Evolutionary conservation across 2,329 filamentous ascomycete genomes (phyloP).

Genomic region (Trichoderma endophyticum): DNA sequence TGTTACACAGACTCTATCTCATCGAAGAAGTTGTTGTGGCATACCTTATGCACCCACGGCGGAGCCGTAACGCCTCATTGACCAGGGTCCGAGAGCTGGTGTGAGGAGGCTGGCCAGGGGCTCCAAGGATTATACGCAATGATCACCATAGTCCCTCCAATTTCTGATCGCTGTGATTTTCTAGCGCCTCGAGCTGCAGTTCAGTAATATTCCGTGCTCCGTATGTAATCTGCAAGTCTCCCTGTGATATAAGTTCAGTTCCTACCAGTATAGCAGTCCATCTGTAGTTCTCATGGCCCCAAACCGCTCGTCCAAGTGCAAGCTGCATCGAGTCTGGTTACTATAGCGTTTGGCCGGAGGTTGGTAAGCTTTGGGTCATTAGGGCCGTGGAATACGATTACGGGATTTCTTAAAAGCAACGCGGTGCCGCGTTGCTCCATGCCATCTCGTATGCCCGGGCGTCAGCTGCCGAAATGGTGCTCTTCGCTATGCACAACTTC

Average conservation of each 20-base stretch:
- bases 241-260: not conserved
- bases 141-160: conserved; percentile 13
- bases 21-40: not conserved
- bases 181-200: not conserved
- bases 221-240: not conserved
- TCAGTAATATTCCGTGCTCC: not conserved
- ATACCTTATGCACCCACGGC: not conserved
- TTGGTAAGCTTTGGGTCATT: conserved; percentile 13
- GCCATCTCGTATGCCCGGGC: conserved; percentile 17
- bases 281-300: not conserved
- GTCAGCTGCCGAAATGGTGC: conserved; percentile 17
- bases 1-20: conserved; percentile 1
- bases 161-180: not conserved
- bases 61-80: conserved; percentile 11
- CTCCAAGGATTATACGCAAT: conserved; percentile 8
- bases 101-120: conserved; percentile 15
- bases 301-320: not conserved
- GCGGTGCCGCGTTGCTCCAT: not conserved
- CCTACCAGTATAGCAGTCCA: not conserved
- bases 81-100: conserved; percentile 3
- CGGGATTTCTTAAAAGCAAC: not conserved
- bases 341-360: conserved; percentile 1
- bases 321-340: not conserved
- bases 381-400: conserved; percentile 17
- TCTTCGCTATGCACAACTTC: not conserved